Percentiles rank a stretch among this genome's conserved stretches.
Evolutionary conservation across 2,329 filamentous ascomycete genomes (phyloP).

Genomic region (Westerdykella sp.): DNA sequence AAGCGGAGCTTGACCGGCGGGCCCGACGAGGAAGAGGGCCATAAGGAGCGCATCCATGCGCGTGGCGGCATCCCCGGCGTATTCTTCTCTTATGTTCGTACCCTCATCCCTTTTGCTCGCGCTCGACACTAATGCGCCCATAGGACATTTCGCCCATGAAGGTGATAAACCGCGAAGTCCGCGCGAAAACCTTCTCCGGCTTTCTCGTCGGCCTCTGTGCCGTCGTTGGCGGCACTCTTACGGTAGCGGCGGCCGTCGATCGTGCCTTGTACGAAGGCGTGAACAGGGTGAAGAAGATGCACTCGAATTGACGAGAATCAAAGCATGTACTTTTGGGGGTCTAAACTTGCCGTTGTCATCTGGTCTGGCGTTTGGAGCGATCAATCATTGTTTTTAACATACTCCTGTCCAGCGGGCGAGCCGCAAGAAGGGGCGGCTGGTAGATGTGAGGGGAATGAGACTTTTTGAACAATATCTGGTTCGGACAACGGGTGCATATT

Average conservation of each 20-base stretch:
- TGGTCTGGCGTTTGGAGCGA: too few relatives aligned
- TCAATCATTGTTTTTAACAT: too few relatives aligned
- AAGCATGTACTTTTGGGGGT: too few relatives aligned
- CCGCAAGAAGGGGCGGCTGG: too few relatives aligned
- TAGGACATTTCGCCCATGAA: conserved; percentile 99
- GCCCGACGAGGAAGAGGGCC: conserved; percentile 76
- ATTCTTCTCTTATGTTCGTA: conserved; percentile 92
- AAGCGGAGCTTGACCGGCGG: conserved; percentile 82
- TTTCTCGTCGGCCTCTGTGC: conserved; percentile 94
- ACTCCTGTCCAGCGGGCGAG: too few relatives aligned
- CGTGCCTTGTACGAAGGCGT: conserved; percentile 85
- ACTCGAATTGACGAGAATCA: conserved; percentile 44
- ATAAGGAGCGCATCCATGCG: conserved; percentile 86
- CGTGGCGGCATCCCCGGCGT: conserved; percentile 90
- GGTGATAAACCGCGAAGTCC: conserved; percentile 91
- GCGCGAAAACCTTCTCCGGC: conserved; percentile 80
- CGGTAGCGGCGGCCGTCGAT: conserved; percentile 89
- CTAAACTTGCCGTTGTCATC: too few relatives aligned
- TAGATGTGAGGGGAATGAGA: too few relatives aligned
- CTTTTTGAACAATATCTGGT: too few relatives aligned
- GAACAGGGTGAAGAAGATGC: conserved; percentile 80
- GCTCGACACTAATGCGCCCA: background rate
- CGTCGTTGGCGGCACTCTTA: conserved; percentile 88
- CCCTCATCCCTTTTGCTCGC: background rate
- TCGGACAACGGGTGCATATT: too few relatives aligned